phyloP scores from a whole-genome alignment of 208 protist genomes.

The Angomonas deanei region DNA sequence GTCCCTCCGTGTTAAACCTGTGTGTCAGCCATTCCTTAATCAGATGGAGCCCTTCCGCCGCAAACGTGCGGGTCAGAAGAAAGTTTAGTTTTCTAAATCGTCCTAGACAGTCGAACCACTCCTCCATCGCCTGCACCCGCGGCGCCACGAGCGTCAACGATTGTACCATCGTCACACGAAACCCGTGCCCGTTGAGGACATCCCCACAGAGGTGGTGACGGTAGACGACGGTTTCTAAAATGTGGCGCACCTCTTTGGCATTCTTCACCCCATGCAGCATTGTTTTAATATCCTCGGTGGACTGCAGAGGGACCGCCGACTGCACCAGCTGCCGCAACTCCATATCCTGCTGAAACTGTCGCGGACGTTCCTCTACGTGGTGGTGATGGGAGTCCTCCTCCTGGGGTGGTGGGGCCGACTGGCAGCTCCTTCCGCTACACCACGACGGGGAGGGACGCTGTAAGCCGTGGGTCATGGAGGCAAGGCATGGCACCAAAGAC shows the following conservation, averaged over 20 bases:
- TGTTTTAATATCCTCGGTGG: slow-evolving; percentile 38
- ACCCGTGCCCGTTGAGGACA: slow-evolving; percentile 80
- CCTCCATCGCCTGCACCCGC: slow-evolving; percentile 41
- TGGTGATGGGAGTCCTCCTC: not conserved
- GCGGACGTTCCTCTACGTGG: not conserved
- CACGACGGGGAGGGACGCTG: too few species aligned
- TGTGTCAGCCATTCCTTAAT: slow-evolving; percentile 64
- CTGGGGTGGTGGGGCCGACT: not conserved
- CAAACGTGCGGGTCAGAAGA: slow-evolving; percentile 75
- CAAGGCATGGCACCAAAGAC: too few species aligned
- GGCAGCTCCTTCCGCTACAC: not conserved
- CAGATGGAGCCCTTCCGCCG: slow-evolving; percentile 67
- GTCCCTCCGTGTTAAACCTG: slow-evolving; percentile 54
- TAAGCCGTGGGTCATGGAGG: too few species aligned
- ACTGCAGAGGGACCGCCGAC: slow-evolving; percentile 36
- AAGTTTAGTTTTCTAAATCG: slow-evolving; percentile 74
- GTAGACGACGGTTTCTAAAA: slow-evolving; percentile 72
- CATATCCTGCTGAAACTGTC: slow-evolving; percentile 20
- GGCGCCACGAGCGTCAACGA: slow-evolving; percentile 52
- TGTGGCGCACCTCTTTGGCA: slow-evolving; percentile 57
- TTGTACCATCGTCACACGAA: slow-evolving; percentile 69
- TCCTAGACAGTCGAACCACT: slow-evolving; percentile 76
- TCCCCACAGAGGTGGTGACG: slow-evolving; percentile 67
- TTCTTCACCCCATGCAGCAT: slow-evolving; percentile 70
- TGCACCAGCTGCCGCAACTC: slow-evolving; percentile 34